Evolutionary conservation across 495 filamentous ascomycete genomes (phyloP), one percentile per base, ranked within the genome.

Genomic region (Penicillium atrosanguineum): DNA sequence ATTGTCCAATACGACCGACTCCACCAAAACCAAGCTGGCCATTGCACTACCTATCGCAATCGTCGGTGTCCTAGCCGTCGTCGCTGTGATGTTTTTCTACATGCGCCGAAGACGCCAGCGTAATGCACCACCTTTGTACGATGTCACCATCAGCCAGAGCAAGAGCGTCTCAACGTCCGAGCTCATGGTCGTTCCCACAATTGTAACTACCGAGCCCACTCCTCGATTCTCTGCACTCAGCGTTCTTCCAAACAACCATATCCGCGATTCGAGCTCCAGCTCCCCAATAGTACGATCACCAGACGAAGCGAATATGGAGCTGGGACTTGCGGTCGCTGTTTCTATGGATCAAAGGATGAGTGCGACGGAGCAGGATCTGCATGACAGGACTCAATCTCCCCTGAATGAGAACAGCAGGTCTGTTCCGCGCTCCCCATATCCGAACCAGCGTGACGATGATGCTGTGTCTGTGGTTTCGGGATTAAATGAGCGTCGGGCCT

Each of bases 21-120:
- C 62, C 16, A 67, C 53, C 25, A 63, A 42, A 20, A 72, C 56
- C 23, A 72, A 68, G 45, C 50, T 75, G 36, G 70, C 70, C 41
- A 74, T 75, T 40, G 70, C 69, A 23, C 46, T 75, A 19, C 72
- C 72, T 14, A 52, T 75, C 36, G 51, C 69, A 21, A 49, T 75
- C 14, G 55, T 70, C 21, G 72, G 70, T 4, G 49, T 65, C 8
- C 44, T 60, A 5, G 46, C 66, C 25, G 50, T 75, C 43, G 38
- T 49, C 23, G 62, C 50, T 7, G 25, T 72, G 4, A 19, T 67
- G 4, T 63, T 66, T 55, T 66, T 71, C 60, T 40, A 68, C 31
- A 7, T 61, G 11, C 55, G 64, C 4, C 64, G 62, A 15, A 57
- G 63, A 1, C 54, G 57, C 7, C 63, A 60, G 4, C 62, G 52